These are phyloP conservation scores for Saturnispora mendoncae DNA, from an alignment of 805 yeast species.

Conservation along the genomic window DNA sequence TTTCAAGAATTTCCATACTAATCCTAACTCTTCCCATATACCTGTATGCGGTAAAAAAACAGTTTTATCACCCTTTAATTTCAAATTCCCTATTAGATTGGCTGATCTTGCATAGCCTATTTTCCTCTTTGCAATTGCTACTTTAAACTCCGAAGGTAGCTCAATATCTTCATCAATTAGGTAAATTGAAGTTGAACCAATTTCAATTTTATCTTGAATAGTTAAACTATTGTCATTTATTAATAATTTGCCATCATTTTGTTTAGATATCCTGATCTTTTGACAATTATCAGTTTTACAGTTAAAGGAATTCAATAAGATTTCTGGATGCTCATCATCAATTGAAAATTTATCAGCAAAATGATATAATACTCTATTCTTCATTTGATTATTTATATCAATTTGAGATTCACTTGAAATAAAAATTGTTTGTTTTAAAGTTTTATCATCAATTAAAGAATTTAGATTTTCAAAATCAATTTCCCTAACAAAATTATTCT, in stretches of 20 bases:
- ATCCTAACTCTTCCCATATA: slow-evolving; percentile 59
- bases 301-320: slow-evolving; percentile 40
- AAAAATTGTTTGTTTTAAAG: slow-evolving; percentile 52
- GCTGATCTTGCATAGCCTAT: slow-evolving; percentile 59
- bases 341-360: slow-evolving; percentile 38
- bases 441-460: slow-evolving; percentile 46
- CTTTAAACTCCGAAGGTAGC: slow-evolving; percentile 55
- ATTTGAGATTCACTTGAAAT: slow-evolving; percentile 33
- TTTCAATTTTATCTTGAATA: slow-evolving; percentile 30
- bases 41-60: slow-evolving; percentile 67
- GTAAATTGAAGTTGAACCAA: slow-evolving; percentile 64
- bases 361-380: slow-evolving; percentile 47
- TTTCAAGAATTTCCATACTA: slow-evolving; percentile 52
- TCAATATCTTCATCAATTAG: slow-evolving; percentile 50
- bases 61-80: slow-evolving; percentile 57
- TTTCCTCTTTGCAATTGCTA: slow-evolving; percentile 51
- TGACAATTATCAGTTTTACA: slow-evolving; percentile 56
- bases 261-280: slow-evolving; percentile 35
- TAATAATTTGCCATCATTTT: slow-evolving; percentile 24
- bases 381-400: slow-evolving; percentile 24
- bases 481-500: slow-evolving; percentile 61
- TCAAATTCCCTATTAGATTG: slow-evolving; percentile 43
- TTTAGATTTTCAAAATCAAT: slow-evolving; percentile 50
- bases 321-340: background rate
- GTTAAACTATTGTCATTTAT: slow-evolving; percentile 42